Percentiles rank a stretch among this genome's conserved stretches.
phyloP scores from a whole-genome alignment of 2,329 filamentous ascomycete species.

The Lachnellula hyalina region DNA sequence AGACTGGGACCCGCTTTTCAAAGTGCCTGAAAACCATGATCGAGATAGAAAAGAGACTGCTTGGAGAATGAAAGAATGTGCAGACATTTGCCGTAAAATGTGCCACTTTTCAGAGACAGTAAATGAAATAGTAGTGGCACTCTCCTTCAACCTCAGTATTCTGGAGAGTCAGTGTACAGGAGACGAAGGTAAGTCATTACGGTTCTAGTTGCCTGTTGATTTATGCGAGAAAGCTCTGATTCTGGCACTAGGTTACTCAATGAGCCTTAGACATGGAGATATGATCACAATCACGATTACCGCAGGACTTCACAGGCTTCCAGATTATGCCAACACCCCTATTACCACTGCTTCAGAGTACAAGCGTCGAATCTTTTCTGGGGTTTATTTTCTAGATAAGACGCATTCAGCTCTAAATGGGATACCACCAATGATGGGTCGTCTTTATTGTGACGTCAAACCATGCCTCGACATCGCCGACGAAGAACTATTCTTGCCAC shows the following conservation, averaged over 20 bases:
- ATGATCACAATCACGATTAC: slow-evolving; percentile 22
- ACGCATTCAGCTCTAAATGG: slow-evolving; percentile 23
- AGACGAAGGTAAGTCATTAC: slow-evolving; percentile 24
- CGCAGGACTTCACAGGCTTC: slow-evolving; percentile 26
- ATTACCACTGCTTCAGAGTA: slow-evolving; percentile 27
- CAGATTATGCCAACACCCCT: slow-evolving; percentile 15
- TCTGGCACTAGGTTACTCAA: slow-evolving; percentile 14
- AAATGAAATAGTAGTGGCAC: slow-evolving; percentile 18
- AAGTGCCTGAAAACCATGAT: slow-evolving; percentile 18
- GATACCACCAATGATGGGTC: slow-evolving; percentile 22
- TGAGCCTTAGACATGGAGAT: slow-evolving; percentile 22
- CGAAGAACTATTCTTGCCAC: slow-evolving; percentile 20
- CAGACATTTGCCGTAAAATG: slow-evolving; percentile 21
- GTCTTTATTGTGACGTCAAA: slow-evolving; percentile 21
- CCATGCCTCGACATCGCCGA: slow-evolving; percentile 25
- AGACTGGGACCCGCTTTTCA: slow-evolving; percentile 26
- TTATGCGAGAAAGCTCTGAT: background rate
- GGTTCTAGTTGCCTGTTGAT: background rate
- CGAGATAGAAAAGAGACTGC: slow-evolving; percentile 24
- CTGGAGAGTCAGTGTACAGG: slow-evolving; percentile 21
- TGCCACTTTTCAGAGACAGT: slow-evolving; percentile 17
- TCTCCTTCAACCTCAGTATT: slow-evolving; percentile 18
- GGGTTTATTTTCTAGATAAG: slow-evolving; percentile 25
- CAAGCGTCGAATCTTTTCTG: slow-evolving; percentile 22
- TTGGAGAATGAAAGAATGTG: slow-evolving; percentile 30